These are phyloP conservation scores for Neurospora intermedia DNA, from an alignment of 495 filamentous ascomycete genomes.

Conservation along the genomic window DNA sequence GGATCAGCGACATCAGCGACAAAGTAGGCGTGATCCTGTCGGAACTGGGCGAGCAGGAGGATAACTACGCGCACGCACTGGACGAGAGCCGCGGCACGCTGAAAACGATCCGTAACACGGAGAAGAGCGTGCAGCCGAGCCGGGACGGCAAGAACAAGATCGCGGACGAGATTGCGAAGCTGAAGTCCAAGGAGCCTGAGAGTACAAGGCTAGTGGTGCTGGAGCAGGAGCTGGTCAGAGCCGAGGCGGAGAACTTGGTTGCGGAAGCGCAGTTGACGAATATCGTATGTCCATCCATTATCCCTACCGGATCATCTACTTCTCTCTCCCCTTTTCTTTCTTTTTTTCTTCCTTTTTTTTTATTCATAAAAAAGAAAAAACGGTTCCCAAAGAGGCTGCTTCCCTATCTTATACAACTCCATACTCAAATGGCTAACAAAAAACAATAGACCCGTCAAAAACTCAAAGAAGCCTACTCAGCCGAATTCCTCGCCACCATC, in stretches of 20 bases:
- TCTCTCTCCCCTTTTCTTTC: neutral
- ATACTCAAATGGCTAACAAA: neutral
- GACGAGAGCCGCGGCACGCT: conserved; percentile 72
- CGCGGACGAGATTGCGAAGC: conserved; percentile 75
- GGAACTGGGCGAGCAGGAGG: conserved; percentile 89
- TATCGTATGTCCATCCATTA: conserved; percentile 45
- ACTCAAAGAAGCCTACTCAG: conserved; percentile 83
- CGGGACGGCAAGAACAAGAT: conserved; percentile 77
- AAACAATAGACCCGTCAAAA: conserved; percentile 68
- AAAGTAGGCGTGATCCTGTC: conserved; percentile 86
- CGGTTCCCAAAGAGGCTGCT: too few relatives aligned
- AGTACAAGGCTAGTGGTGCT: conserved; percentile 64
- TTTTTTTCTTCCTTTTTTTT: too few relatives aligned
- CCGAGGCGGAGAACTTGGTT: conserved; percentile 89
- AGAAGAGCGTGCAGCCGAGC: conserved; percentile 84
- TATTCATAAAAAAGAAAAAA: too few relatives aligned
- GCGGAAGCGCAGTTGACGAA: conserved; percentile 96
- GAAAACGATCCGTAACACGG: conserved; percentile 87
- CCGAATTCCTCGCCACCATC: conserved; percentile 77
- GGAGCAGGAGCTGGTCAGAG: conserved; percentile 91
- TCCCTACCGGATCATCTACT: neutral
- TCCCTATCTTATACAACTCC: too few relatives aligned
- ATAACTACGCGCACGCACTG: conserved; percentile 70
- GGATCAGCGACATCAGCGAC: conserved; percentile 79
- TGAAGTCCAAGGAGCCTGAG: conserved; percentile 81